Conservation (phyloP, 2,329 filamentous ascomycete species). For the Clarireedia hainanense region DNA sequence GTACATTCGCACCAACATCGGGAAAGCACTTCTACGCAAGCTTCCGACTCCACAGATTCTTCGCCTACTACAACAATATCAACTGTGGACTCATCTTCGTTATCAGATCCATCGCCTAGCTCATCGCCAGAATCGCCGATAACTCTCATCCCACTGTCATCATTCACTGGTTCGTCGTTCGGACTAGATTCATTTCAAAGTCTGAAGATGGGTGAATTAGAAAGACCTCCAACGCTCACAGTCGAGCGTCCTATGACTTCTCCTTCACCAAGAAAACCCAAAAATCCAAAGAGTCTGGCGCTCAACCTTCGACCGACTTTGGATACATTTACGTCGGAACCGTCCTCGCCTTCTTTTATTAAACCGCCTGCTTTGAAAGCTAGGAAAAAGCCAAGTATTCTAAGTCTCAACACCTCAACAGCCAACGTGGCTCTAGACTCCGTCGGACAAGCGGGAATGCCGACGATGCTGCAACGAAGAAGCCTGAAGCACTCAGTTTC, state of each 20-base stretch:
- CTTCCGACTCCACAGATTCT: constrained; percentile 80
- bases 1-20: constrained; percentile 54
- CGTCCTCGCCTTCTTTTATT: constrained; percentile 67
- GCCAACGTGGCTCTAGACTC: constrained; percentile 40
- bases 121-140: constrained; percentile 87
- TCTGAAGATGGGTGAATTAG: constrained; percentile 29
- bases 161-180: constrained; percentile 57
- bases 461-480: constrained; percentile 53
- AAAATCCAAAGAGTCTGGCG: constrained; percentile 78
- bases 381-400: constrained; percentile 63
- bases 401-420: constrained; percentile 67
- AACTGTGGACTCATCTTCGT: constrained; percentile 82
- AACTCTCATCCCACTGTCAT: constrained; percentile 62
- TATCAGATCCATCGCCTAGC: constrained; percentile 84
- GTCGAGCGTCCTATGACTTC: constrained; percentile 55
- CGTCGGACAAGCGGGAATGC: constrained; percentile 46
- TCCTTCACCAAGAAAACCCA: constrained; percentile 61
- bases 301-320: constrained; percentile 56
- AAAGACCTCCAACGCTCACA: constrained; percentile 34
- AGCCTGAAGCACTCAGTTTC: constrained; percentile 61
- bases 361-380: constrained; percentile 65
- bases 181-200: constrained; percentile 30
- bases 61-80: constrained; percentile 92
- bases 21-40: constrained; percentile 70
- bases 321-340: constrained; percentile 40